phyloP scores from a whole-genome alignment of 495 filamentous ascomycete genomes.

The Penicillium antarcticum region DNA sequence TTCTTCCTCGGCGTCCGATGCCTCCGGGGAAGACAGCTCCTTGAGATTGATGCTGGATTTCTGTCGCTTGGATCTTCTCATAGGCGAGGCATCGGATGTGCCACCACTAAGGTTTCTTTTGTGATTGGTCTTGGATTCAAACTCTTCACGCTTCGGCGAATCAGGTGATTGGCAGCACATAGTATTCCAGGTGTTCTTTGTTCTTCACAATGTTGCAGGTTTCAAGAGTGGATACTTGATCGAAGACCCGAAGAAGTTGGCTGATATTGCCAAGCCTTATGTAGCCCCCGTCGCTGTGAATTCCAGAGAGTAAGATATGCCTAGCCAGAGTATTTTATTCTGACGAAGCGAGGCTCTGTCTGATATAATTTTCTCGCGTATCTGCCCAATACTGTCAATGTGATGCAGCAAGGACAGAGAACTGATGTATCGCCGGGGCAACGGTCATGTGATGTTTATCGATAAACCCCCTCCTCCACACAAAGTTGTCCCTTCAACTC shows the following conservation, averaged over 20 bases:
- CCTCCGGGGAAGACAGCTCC: constrained; percentile 13
- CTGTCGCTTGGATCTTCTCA: constrained; percentile 38
- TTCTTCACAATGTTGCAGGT: neutral
- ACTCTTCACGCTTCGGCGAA: neutral
- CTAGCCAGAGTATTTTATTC: no score
- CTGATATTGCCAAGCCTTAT: constrained; percentile 5
- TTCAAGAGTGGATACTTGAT: neutral
- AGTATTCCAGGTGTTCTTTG: neutral
- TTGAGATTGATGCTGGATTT: constrained; percentile 25
- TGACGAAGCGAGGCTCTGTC: no score
- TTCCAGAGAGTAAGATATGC: no score
- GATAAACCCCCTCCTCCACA: constrained; percentile 29
- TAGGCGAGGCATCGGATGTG: constrained; percentile 24
- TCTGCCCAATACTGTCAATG: neutral
- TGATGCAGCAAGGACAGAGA: neutral
- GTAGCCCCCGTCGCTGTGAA: neutral
- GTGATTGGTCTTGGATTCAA: constrained; percentile 15
- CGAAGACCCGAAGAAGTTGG: neutral
- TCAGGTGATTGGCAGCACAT: constrained; percentile 1
- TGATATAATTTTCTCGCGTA: no score
- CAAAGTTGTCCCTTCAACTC: neutral
- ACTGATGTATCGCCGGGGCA: constrained; percentile 37
- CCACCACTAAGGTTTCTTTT: constrained; percentile 30
- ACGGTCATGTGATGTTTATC: constrained; percentile 42
- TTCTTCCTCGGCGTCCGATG: constrained; percentile 9